phyloP scores from a whole-genome alignment of 805 yeast genomes.

The Maudiozyma bulderi region DNA sequence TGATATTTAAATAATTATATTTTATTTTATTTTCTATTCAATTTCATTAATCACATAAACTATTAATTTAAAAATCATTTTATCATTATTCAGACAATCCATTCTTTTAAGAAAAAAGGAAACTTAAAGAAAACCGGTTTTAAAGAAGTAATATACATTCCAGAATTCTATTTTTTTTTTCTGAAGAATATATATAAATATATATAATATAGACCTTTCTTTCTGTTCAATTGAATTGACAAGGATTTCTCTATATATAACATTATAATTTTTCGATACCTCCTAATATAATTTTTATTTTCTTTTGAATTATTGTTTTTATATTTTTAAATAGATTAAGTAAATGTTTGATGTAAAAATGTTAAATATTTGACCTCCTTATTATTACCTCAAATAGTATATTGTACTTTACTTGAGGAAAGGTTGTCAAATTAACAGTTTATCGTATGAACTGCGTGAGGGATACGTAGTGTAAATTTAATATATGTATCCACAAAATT shows the following conservation, averaged over 20 bases:
- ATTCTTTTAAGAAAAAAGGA: background rate
- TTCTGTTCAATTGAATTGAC: no score
- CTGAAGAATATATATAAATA: no score
- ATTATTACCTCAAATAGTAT: background rate
- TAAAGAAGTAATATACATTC: slow-evolving; percentile 1
- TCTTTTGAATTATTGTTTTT: background rate
- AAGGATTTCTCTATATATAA: background rate
- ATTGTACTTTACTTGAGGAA: no score
- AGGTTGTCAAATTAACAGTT: no score
- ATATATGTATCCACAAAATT: no score
- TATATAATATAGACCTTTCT: background rate
- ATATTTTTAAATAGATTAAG: background rate
- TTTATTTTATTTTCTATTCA: background rate
- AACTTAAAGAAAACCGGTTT: background rate
- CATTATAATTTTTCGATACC: slow-evolving; percentile 1
- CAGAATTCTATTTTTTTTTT: background rate
- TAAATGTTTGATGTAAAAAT: background rate
- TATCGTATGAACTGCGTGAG: background rate
- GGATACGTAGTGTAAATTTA: background rate
- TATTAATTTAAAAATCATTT: background rate
- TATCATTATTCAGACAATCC: background rate
- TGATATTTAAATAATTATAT: background rate
- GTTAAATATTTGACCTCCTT: background rate
- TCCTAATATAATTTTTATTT: background rate
- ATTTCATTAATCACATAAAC: no score